These are phyloP conservation scores for Leonotis leonurus DNA, from an alignment of 257 asterid genomes.

Conservation along the genomic window DNA sequence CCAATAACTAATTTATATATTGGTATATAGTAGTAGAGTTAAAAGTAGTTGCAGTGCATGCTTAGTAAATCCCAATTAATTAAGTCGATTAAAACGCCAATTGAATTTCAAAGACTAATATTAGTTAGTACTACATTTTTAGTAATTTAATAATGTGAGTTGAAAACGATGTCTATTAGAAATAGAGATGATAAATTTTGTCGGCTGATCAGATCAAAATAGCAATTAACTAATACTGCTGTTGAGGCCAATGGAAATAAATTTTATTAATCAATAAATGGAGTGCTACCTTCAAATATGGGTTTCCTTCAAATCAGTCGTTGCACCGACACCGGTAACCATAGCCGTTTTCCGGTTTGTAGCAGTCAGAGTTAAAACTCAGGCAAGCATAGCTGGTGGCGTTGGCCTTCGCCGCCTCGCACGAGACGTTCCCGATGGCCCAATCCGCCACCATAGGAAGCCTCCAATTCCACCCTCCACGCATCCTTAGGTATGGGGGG, in stretches of 20 bases:
- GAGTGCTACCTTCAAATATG: slow-evolving; percentile 18
- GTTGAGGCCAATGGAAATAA: too few relatives aligned
- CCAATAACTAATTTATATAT: too few relatives aligned
- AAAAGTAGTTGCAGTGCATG: background rate
- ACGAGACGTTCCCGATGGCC: slow-evolving; percentile 25
- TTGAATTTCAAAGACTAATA: background rate
- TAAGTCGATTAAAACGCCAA: background rate
- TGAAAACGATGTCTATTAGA: background rate
- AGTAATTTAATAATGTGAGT: too few relatives aligned
- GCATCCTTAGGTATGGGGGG: slow-evolving; percentile 11
- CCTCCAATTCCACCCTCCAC: background rate
- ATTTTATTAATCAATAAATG: background rate
- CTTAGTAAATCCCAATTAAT: background rate
- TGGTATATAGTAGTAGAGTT: too few relatives aligned
- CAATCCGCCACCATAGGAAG: slow-evolving; percentile 39
- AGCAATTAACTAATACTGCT: background rate
- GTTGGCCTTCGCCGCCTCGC: slow-evolving; percentile 13
- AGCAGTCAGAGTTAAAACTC: slow-evolving; percentile 16
- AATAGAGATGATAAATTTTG: background rate
- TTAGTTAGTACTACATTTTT: background rate
- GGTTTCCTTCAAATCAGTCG: slow-evolving; percentile 34
- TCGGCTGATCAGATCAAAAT: background rate
- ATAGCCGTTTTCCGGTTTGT: background rate
- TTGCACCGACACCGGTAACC: slow-evolving; percentile 39
- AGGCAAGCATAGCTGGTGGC: slow-evolving; percentile 17